These are phyloP conservation scores for Penicillium oxalicum DNA, from an alignment of 2,329 filamentous ascomycete species.

Conservation along the genomic window DNA sequence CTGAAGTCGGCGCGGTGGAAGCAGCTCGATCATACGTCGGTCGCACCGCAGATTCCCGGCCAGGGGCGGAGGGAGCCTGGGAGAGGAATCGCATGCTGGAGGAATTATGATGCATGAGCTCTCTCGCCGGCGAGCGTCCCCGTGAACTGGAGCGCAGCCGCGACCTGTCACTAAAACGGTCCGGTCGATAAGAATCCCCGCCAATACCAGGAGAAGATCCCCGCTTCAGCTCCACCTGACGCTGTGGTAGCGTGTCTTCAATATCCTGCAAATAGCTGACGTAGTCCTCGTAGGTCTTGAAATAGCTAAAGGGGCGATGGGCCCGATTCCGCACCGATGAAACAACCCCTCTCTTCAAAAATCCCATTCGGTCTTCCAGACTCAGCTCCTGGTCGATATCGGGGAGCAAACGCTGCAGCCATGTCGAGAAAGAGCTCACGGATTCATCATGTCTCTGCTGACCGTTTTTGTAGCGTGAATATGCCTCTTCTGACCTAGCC, in stretches of 20 bases:
- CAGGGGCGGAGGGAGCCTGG: not conserved
- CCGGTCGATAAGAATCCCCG: too few species aligned
- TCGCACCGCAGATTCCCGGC: not conserved
- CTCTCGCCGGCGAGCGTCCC: too few species aligned
- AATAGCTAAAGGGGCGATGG: not conserved
- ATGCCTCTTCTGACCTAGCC: too few species aligned
- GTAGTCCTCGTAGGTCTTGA: not conserved
- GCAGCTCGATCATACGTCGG: not conserved
- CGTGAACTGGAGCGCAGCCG: too few species aligned
- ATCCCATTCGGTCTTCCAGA: conserved; percentile 1
- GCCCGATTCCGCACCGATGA: not conserved
- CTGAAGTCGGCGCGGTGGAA: not conserved
- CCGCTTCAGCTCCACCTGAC: not conserved
- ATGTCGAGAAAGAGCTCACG: not conserved
- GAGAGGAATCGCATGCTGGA: too few species aligned
- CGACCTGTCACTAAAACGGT: too few species aligned
- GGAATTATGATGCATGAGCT: too few species aligned
- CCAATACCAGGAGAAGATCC: too few species aligned
- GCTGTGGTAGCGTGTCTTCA: conserved; percentile 4
- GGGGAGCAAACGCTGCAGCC: not conserved
- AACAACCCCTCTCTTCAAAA: not conserved
- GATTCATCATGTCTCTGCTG: not conserved
- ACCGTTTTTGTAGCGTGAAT: not conserved
- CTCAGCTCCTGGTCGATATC: not conserved
- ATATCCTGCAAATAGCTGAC: conserved; percentile 2